Conservation (phyloP, 768 basidiomycete genomes). For the Imleria badia region DNA sequence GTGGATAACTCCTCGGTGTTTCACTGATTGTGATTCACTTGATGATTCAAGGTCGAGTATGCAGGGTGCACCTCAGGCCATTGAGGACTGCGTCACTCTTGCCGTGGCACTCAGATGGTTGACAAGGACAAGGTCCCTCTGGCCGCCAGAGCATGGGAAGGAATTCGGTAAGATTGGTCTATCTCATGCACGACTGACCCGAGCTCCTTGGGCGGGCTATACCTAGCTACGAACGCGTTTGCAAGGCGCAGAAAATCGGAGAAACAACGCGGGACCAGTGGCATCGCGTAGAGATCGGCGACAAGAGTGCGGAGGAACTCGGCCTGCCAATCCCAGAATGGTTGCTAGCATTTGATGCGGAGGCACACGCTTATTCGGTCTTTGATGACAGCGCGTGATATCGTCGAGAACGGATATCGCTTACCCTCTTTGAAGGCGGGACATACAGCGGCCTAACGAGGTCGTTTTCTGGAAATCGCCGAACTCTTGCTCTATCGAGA, state of each 20-base stretch:
- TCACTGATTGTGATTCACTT: not conserved
- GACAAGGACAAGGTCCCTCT: slow-evolving; percentile 1
- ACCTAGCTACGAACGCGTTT: slow-evolving; percentile 25
- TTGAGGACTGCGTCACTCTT: slow-evolving; percentile 41
- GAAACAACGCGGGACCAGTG: slow-evolving; percentile 27
- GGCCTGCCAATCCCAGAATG: slow-evolving; percentile 27
- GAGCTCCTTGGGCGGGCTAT: not conserved
- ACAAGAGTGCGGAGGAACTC: slow-evolving; percentile 10
- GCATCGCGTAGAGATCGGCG: slow-evolving; percentile 21
- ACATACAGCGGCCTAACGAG: slow-evolving; percentile 4
- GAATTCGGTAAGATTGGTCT: slow-evolving; percentile 5
- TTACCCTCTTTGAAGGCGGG: slow-evolving; percentile 13
- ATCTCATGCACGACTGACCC: not conserved
- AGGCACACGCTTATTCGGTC: slow-evolving; percentile 24
- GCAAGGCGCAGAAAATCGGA: slow-evolving; percentile 20
- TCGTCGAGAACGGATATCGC: slow-evolving; percentile 25
- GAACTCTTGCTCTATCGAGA: slow-evolving; percentile 7
- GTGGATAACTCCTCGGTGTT: not conserved
- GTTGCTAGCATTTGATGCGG: slow-evolving; percentile 29
- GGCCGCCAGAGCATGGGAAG: slow-evolving; percentile 16
- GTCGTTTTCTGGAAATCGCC: slow-evolving; percentile 9
- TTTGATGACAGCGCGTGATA: slow-evolving; percentile 22
- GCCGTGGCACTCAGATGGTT: slow-evolving; percentile 26
- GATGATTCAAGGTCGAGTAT: slow-evolving; percentile 10
- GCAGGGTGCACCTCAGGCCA: slow-evolving; percentile 42